phyloP scores from a whole-genome alignment of 208 protist species.

The Vickermania spadyakhi region DNA sequence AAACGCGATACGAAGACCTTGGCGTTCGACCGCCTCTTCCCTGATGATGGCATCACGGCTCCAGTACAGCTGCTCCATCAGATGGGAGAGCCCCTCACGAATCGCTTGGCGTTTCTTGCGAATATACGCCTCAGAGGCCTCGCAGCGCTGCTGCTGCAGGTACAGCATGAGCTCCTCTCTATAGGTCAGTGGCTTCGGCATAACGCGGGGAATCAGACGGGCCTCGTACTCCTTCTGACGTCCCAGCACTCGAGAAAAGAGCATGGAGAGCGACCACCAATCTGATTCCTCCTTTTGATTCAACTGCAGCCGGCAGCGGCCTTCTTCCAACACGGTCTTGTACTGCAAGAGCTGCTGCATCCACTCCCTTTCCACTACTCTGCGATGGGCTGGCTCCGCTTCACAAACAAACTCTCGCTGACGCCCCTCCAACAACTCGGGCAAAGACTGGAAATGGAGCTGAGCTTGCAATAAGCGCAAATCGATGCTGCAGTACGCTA shows the following conservation, averaged over 20 bases:
- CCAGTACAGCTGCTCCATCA: conserved; percentile 31
- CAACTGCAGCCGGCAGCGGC: conserved; percentile 8
- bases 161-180: conserved; percentile 18
- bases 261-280: not conserved
- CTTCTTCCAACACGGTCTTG: conserved; percentile 9
- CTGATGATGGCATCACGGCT: conserved; percentile 19
- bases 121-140: conserved; percentile 3
- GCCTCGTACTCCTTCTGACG: conserved; percentile 15
- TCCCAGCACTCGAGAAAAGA: conserved; percentile 11
- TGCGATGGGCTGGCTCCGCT: conserved; percentile 20
- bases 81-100: conserved; percentile 8
- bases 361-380: conserved; percentile 12
- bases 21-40: conserved; percentile 21
- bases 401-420: conserved; percentile 10
- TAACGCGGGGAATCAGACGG: not conserved
- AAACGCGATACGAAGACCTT: not conserved
- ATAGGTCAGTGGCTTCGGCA: conserved; percentile 1
- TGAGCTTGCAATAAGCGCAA: conserved; percentile 17
- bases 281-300: conserved; percentile 5
- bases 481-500: conserved; percentile 16
- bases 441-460: conserved; percentile 19
- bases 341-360: not conserved
- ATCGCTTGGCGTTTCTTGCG: not conserved
- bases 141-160: conserved; percentile 12
- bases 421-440: conserved; percentile 11